Conservation (phyloP, 768 basidiomycete genomes). For the Leccinum pellstonianum region DNA sequence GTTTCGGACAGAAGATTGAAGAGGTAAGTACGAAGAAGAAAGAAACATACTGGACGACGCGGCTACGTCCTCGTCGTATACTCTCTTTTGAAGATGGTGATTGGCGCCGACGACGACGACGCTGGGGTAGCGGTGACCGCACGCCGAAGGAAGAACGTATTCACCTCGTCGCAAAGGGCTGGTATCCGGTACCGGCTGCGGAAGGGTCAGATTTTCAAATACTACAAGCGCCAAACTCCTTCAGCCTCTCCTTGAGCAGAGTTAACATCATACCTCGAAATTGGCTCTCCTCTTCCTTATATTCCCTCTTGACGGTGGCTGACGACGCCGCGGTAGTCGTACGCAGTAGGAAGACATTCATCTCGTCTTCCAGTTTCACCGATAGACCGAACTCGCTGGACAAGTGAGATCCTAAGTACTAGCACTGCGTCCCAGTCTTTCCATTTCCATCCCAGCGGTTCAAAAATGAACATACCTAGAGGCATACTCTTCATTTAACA, state of each 20-base stretch:
- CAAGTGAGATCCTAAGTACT: too few species aligned
- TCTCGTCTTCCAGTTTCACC: not conserved
- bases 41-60: not conserved
- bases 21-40: not conserved
- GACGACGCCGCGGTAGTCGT: not conserved
- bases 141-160: not conserved
- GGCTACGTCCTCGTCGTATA: constrained; percentile 3
- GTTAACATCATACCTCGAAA: too few species aligned
- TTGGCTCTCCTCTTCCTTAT: not conserved
- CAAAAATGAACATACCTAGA: too few species aligned
- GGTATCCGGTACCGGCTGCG: too few species aligned
- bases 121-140: not conserved
- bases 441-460: too few species aligned
- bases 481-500: too few species aligned
- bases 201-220: not conserved
- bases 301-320: not conserved
- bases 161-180: not conserved
- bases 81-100: constrained; percentile 12
- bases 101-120: not conserved
- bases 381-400: not conserved
- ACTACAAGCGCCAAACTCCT: too few species aligned
- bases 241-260: too few species aligned
- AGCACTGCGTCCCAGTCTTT: too few species aligned
- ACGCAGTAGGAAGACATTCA: constrained; percentile 1
- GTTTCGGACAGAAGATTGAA: too few species aligned